Evolutionary conservation across 2,329 filamentous ascomycete species (phyloP), one percentile per base, ranked within the genome.

Genomic region (Amylocarpus encephaloides): DNA sequence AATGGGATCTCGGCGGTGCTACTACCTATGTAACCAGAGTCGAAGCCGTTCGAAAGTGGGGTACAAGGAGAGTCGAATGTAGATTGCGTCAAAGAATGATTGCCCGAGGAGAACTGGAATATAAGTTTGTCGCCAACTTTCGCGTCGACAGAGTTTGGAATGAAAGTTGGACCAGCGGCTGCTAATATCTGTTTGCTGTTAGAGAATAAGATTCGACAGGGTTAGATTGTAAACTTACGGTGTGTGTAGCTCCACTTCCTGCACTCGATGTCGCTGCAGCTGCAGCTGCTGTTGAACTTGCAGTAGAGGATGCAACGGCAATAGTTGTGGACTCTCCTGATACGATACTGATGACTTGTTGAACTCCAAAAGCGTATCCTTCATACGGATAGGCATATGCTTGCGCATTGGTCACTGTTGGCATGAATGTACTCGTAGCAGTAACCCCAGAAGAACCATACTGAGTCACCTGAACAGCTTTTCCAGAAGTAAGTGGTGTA

Each of bases 91-190:
- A 79, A 64, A 22, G 71, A 70, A 69, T 78, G 76, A 68, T 78
- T 79, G 13, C 58, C 58, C 10, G 52, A 50, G 3, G 50, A 59
- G 56, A 66, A 67, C 19, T 64, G 59, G 51, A 65, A 67, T 36
- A 65, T 49, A 10, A 67, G 53, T 6, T 59, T 52, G 38, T 67
- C 64, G 19, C 64, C 65, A 9, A 57, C 43, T 2, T 65, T 59
- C 3, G 62, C 64, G 19, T 46, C 54, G 30, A 66, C 43, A 3
- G 54, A 68, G 47, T 70, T 65, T 5, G 76, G 76, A 26, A 34
- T 46, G 91, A 96, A 79, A 94, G 95, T 40, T n/a, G 53, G 50
- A 38, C 55, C 42, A 1, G 54, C 33, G 12, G 41, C 53, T 3
- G 51, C 55, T 15, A 53, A 16, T 13, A 59, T 53, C 56, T 59